Percentiles rank a stretch among this genome's conserved stretches.
phyloP scores from a whole-genome alignment of 2,329 filamentous ascomycete genomes.

The Talaromyces islandicus region DNA sequence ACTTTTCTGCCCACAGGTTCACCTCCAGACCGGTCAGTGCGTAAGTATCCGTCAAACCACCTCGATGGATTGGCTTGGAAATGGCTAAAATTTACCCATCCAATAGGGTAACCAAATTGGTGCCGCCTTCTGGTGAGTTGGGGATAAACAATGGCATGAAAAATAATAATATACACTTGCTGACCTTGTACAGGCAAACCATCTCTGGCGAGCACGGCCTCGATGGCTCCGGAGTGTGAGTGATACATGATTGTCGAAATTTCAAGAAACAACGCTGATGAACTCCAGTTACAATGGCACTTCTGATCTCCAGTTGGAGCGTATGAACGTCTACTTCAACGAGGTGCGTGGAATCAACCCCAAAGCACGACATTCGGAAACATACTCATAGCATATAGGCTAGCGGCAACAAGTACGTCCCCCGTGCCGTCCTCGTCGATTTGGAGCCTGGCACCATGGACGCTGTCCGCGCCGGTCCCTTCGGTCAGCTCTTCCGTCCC shows the following conservation, averaged over 20 bases:
- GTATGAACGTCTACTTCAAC: constrained; percentile 99
- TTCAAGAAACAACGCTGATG: constrained; percentile 15
- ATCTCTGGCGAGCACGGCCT: constrained; percentile 92
- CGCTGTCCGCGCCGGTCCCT: constrained; percentile 94
- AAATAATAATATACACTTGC: constrained; percentile 19
- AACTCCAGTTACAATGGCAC: constrained; percentile 81
- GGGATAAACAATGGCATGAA: constrained; percentile 3
- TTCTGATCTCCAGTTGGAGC: constrained; percentile 98
- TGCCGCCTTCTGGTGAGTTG: constrained; percentile 92
- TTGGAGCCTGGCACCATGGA: constrained; percentile 99
- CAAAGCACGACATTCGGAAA: constrained; percentile 3
- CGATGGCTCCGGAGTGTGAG: constrained; percentile 92
- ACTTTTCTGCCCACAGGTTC: constrained; percentile 64
- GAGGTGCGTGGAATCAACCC: constrained; percentile 52
- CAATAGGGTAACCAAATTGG: constrained; percentile 98
- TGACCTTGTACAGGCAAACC: constrained; percentile 57
- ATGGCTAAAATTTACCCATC: constrained; percentile 8
- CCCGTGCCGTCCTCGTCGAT: constrained; percentile 98
- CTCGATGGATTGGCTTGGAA: background rate
- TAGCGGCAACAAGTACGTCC: constrained; percentile 97
- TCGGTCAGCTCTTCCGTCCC: constrained; percentile 98
- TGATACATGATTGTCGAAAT: constrained; percentile 23
- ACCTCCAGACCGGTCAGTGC: constrained; percentile 99
- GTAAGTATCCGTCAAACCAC: constrained; percentile 52
- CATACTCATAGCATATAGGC: constrained; percentile 54